Conservation (phyloP, 495 filamentous ascomycete genomes). For the Aspergillus nanangensis region DNA sequence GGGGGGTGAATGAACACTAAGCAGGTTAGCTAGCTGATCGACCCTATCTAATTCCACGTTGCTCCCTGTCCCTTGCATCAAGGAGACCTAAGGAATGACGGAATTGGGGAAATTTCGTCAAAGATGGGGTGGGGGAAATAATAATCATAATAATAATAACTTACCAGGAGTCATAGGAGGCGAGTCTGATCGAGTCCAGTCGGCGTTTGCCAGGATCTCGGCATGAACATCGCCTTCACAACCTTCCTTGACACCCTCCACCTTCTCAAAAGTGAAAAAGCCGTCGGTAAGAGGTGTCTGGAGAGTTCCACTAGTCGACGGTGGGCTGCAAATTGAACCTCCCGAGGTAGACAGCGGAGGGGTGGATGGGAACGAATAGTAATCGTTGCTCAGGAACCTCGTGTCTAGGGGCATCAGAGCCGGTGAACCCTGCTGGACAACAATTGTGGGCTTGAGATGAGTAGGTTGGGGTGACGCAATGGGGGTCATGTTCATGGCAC, state of each 20-base stretch:
- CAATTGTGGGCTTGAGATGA: conserved; percentile 69
- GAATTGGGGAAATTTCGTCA: too few relatives aligned
- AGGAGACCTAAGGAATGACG: conserved; percentile 6
- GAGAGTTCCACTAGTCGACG: conserved; percentile 68
- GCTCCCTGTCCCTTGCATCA: conserved; percentile 1
- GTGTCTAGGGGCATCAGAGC: conserved; percentile 75
- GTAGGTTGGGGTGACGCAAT: conserved; percentile 75
- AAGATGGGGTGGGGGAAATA: too few relatives aligned
- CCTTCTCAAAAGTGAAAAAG: conserved; percentile 69
- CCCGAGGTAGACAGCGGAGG: conserved; percentile 82
- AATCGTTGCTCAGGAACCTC: conserved; percentile 61
- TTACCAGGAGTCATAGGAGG: conserved; percentile 93
- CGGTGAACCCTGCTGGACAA: conserved; percentile 66
- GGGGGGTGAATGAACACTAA: conserved; percentile 79
- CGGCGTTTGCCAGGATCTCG: conserved; percentile 69
- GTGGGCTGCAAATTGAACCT: conserved; percentile 83
- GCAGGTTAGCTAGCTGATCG: conserved; percentile 18
- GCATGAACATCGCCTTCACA: conserved; percentile 71
- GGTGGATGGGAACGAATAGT: conserved; percentile 78
- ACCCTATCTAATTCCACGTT: conserved; percentile 7
- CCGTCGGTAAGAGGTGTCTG: conserved; percentile 78
- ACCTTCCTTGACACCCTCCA: conserved; percentile 77
- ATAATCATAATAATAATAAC: too few relatives aligned
- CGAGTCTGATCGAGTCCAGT: conserved; percentile 71
- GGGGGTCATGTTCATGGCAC: conserved; percentile 60